phyloP scores from a whole-genome alignment of 352 stramenopile species.

The Aphanomyces astaci region DNA sequence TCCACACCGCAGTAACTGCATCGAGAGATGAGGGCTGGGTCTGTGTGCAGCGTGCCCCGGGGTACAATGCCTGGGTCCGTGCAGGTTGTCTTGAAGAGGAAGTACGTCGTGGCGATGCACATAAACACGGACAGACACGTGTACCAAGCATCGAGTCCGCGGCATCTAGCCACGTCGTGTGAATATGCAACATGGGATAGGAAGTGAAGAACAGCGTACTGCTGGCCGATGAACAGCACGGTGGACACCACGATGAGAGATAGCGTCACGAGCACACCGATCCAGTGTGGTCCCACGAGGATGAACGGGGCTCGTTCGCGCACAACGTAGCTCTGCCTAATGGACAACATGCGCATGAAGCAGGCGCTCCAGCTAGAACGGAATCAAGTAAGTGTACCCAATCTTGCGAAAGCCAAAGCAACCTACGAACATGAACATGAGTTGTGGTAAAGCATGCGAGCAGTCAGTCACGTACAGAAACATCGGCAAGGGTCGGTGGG shows the following conservation, averaged over 20 bases:
- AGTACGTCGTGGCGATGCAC: slow-evolving; percentile 51
- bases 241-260: slow-evolving; percentile 52
- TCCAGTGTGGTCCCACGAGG: slow-evolving; percentile 71
- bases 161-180: slow-evolving; percentile 15
- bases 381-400: slow-evolving; percentile 17
- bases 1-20: slow-evolving; percentile 23
- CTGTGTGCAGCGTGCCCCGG: slow-evolving; percentile 23
- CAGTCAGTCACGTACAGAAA: slow-evolving; percentile 9
- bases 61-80: slow-evolving; percentile 65
- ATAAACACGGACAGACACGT: slow-evolving; percentile 49
- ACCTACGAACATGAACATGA: slow-evolving; percentile 12
- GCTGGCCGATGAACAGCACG: slow-evolving; percentile 52
- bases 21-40: slow-evolving; percentile 5
- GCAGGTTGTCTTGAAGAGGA: slow-evolving; percentile 63
- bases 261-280: slow-evolving; percentile 61
- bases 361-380: too few species aligned
- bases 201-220: slow-evolving; percentile 35
- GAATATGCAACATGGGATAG: too few species aligned
- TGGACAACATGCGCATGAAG: too few species aligned
- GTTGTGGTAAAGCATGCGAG: neutral
- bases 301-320: slow-evolving; percentile 9
- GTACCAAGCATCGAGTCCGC: slow-evolving; percentile 29
- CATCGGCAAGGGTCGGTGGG: slow-evolving; percentile 20
- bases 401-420: slow-evolving; percentile 20
- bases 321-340: slow-evolving; percentile 22